Evolutionary conservation across 2,329 filamentous ascomycete species (phyloP).

Genomic region (Fusarium foetens): DNA sequence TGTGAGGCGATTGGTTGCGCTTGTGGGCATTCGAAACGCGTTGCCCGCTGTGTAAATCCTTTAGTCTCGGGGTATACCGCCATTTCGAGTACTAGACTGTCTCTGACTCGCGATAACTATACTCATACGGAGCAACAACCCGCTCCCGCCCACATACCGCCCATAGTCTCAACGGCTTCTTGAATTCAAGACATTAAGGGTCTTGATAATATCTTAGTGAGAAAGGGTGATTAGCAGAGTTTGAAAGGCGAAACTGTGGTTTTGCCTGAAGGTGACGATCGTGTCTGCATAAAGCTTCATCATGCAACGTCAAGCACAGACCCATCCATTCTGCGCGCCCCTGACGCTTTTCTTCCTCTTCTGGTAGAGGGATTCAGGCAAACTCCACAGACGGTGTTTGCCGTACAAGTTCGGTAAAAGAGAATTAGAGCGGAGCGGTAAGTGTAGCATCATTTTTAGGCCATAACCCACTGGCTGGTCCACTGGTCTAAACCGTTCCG

Average conservation of each 20-base stretch:
- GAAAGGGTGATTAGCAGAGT: background rate
- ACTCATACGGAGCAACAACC: background rate
- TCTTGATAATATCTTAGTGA: background rate
- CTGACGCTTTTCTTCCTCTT: background rate
- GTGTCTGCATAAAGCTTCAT: background rate
- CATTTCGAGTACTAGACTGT: conserved; percentile 15
- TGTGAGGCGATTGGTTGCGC: conserved; percentile 11
- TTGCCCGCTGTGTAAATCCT: conserved; percentile 1
- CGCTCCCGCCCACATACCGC: background rate
- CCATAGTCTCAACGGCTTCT: background rate
- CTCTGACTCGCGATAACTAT: background rate
- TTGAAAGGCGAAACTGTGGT: background rate
- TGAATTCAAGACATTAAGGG: background rate
- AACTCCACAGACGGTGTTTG: background rate
- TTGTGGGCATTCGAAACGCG: conserved; percentile 5
- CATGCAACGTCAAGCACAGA: background rate
- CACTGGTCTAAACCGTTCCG: background rate
- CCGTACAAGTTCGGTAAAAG: background rate
- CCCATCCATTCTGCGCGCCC: background rate
- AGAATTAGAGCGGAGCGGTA: background rate
- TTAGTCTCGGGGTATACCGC: conserved; percentile 23
- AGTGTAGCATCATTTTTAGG: background rate
- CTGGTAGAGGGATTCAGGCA: background rate
- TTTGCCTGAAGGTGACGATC: background rate
- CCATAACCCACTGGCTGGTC: background rate